A percentile compares a stretch with the other conserved stretches of the same genome.
These are phyloP conservation scores for Wilhelminamyces savonicus DNA, from an alignment of 805 yeast species.

Conservation along the genomic window DNA sequence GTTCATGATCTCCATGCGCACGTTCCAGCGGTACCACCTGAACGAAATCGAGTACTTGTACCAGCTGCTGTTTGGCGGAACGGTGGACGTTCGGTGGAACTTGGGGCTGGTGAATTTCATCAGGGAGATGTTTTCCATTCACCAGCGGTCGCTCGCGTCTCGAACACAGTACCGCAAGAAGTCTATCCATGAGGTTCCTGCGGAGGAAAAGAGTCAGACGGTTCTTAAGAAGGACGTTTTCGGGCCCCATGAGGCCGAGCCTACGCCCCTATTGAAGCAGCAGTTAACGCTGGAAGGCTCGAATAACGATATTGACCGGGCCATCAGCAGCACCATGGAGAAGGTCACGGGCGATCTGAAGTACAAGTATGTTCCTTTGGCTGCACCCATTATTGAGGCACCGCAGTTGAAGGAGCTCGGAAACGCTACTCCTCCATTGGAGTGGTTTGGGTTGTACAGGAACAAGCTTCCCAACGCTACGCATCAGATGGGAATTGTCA, in stretches of 20 bases:
- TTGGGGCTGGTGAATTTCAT: constrained; percentile 86
- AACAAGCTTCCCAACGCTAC: constrained; percentile 79
- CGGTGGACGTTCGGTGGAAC: constrained; percentile 91
- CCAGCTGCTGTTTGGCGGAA: constrained; percentile 75
- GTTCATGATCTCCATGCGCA: constrained; percentile 65
- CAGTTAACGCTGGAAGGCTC: too few species aligned
- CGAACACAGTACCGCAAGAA: constrained; percentile 37
- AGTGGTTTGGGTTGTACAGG: constrained; percentile 95
- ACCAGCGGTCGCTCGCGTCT: constrained; percentile 64
- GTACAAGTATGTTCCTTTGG: constrained; percentile 57
- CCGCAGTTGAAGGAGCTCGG: constrained; percentile 91
- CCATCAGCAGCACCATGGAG: constrained; percentile 29
- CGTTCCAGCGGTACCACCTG: constrained; percentile 52
- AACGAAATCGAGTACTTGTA: constrained; percentile 61
- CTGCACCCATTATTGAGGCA: constrained; percentile 77
- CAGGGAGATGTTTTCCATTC: constrained; percentile 87
- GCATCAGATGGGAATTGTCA: constrained; percentile 71
- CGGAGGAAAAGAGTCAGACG: constrained; percentile 9
- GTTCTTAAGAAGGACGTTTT: constrained; percentile 20
- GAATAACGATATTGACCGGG: constrained; percentile 24
- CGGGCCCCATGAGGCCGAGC: neutral
- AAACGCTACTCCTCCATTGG: constrained; percentile 95
- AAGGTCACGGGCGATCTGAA: constrained; percentile 31
- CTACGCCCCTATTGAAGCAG: neutral
- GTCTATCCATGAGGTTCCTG: constrained; percentile 22